Evolutionary conservation across 2,329 filamentous ascomycete species (phyloP).

Genomic region (Leptodontidium sp.): DNA sequence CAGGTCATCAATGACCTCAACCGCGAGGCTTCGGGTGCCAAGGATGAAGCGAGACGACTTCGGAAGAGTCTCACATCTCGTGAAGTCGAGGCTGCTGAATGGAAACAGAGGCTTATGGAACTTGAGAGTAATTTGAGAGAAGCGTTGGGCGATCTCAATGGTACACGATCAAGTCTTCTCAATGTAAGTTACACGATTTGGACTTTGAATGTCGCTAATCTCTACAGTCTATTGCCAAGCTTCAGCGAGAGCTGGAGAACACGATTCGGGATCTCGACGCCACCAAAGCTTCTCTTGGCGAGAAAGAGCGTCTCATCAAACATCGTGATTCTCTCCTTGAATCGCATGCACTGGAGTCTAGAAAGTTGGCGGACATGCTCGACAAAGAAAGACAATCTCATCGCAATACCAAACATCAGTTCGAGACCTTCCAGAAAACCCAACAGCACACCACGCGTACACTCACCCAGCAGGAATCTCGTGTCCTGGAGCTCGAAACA

Average conservation of each 20-base stretch:
- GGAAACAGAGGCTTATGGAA: constrained; percentile 90
- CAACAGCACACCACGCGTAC: constrained; percentile 88
- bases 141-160: constrained; percentile 86
- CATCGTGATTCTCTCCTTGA: constrained; percentile 90
- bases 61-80: constrained; percentile 83
- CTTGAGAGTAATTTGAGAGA: constrained; percentile 89
- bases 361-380: constrained; percentile 84
- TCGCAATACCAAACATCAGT: constrained; percentile 85
- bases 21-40: constrained; percentile 78
- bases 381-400: constrained; percentile 90
- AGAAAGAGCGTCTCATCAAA: constrained; percentile 90
- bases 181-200: constrained; percentile 60
- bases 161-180: constrained; percentile 84
- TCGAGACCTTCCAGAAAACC: constrained; percentile 87
- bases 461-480: constrained; percentile 83
- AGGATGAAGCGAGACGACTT: constrained; percentile 84
- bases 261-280: constrained; percentile 84
- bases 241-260: constrained; percentile 87
- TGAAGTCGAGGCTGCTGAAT: constrained; percentile 88
- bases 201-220: constrained; percentile 31
- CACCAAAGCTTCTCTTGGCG: constrained; percentile 78
- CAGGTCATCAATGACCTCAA: constrained; percentile 94
- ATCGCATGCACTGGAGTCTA: constrained; percentile 84
- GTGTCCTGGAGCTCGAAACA: constrained; percentile 87
- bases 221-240: constrained; percentile 77